Evolutionary conservation across 2,329 filamentous ascomycete species (phyloP).

Genomic region (Orbilia brochopaga): DNA sequence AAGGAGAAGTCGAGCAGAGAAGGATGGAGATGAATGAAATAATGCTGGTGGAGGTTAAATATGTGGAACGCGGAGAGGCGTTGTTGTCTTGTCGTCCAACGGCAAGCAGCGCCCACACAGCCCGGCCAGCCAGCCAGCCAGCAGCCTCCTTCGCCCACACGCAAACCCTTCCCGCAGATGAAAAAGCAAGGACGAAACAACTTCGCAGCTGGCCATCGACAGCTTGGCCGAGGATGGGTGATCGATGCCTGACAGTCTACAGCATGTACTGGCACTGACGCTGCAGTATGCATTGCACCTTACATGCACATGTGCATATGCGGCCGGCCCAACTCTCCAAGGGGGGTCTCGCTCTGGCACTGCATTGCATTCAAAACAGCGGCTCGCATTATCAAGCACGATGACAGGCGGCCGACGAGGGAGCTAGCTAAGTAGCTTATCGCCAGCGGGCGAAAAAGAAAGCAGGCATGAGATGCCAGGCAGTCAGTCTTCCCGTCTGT

Average conservation of each 20-base stretch:
- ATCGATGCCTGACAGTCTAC: constrained; percentile 2
- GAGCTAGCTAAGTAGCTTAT: neutral
- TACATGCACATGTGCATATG: neutral
- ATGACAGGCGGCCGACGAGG: neutral
- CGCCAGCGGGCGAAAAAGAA: constrained; percentile 8
- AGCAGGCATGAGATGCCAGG: neutral
- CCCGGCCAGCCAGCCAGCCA: neutral
- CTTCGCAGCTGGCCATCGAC: constrained; percentile 3
- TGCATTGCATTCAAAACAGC: neutral
- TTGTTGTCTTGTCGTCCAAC: constrained; percentile 51
- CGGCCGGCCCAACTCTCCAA: neutral
- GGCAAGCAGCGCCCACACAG: constrained; percentile 10
- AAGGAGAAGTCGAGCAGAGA: constrained; percentile 30
- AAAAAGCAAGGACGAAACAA: neutral
- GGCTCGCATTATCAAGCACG: neutral
- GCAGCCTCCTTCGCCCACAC: too few relatives aligned
- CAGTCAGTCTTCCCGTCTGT: constrained; percentile 2
- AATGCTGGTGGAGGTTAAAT: neutral
- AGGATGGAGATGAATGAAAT: constrained; percentile 3
- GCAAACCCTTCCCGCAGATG: neutral
- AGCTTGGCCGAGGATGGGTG: neutral
- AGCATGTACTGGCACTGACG: neutral
- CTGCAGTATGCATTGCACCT: neutral
- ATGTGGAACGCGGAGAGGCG: constrained; percentile 7
- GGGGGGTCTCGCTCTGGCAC: neutral